These are phyloP conservation scores for Phialophora tarda DNA, from an alignment of 2,329 filamentous ascomycete species.

Conservation along the genomic window DNA sequence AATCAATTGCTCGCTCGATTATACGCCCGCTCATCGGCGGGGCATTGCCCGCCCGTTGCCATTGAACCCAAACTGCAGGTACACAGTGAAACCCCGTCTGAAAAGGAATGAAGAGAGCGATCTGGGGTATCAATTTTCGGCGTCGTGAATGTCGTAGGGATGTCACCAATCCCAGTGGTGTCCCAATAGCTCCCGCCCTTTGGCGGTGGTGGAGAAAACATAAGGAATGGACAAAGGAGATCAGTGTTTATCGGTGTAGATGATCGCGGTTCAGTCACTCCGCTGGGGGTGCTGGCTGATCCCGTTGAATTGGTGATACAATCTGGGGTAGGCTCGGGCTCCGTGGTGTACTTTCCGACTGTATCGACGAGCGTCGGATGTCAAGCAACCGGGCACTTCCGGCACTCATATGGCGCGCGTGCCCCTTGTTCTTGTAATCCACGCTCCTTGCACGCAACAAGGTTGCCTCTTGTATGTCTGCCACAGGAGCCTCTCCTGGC, in stretches of 20 bases:
- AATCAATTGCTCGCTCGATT: slow-evolving; percentile 26
- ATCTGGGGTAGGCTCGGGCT: slow-evolving; percentile 26
- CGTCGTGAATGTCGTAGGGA: slow-evolving; percentile 30
- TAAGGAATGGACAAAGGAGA: slow-evolving; percentile 28
- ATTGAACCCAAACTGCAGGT: slow-evolving; percentile 13
- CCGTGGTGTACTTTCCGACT: slow-evolving; percentile 48
- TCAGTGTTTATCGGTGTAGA: background rate
- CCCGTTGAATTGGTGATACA: slow-evolving; percentile 19
- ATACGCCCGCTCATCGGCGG: slow-evolving; percentile 17
- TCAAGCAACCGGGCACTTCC: slow-evolving; percentile 78
- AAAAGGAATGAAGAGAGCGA: slow-evolving; percentile 28
- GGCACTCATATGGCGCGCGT: slow-evolving; percentile 74
- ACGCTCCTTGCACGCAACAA: slow-evolving; percentile 70
- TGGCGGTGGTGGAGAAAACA: slow-evolving; percentile 15
- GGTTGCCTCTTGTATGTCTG: slow-evolving; percentile 28
- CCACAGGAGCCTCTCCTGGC: slow-evolving; percentile 32
- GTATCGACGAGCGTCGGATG: slow-evolving; percentile 63
- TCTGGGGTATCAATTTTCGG: slow-evolving; percentile 26
- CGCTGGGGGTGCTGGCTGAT: slow-evolving; percentile 11
- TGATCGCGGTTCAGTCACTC: slow-evolving; percentile 10
- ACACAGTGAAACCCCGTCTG: slow-evolving; percentile 5
- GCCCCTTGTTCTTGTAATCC: slow-evolving; percentile 68
- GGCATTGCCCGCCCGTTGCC: slow-evolving; percentile 5
- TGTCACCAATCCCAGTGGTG: slow-evolving; percentile 7
- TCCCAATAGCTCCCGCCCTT: slow-evolving; percentile 12